These are phyloP conservation scores for Neofusicoccum sp. DNA, from an alignment of 2,329 filamentous ascomycete genomes.

Conservation along the genomic window DNA sequence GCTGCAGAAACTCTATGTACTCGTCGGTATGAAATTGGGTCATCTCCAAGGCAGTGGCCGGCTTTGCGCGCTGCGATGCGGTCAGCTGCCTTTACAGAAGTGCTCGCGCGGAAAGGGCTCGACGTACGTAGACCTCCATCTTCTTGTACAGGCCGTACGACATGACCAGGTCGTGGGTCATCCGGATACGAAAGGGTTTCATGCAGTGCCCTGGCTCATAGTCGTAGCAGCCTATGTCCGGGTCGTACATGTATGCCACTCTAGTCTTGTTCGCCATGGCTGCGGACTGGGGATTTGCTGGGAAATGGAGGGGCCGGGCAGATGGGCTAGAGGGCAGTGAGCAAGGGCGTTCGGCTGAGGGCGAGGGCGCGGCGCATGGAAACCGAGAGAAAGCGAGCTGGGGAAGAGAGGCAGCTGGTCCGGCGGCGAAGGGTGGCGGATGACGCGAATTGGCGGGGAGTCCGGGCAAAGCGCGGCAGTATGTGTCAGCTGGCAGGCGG, in stretches of 20 bases:
- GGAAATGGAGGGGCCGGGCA: neutral
- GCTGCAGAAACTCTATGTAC: conserved; percentile 60
- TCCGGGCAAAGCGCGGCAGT: conserved; percentile 7
- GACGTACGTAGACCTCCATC: conserved; percentile 91
- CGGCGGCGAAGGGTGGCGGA: neutral
- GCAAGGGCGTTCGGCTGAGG: neutral
- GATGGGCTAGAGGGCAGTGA: neutral
- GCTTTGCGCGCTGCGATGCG: conserved; percentile 39
- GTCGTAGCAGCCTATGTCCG: conserved; percentile 92
- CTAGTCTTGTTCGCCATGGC: conserved; percentile 17
- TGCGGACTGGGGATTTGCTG: neutral
- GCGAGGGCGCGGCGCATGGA: neutral
- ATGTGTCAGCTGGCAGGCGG: conserved; percentile 8
- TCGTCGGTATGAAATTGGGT: conserved; percentile 70
- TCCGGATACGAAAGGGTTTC: conserved; percentile 96
- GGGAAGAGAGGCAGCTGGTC: neutral
- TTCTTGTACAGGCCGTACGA: conserved; percentile 94
- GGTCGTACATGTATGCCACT: conserved; percentile 60
- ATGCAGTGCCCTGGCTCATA: conserved; percentile 97
- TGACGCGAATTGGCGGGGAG: neutral
- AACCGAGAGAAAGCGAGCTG: conserved; percentile 4
- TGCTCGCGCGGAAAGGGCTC: conserved; percentile 71
- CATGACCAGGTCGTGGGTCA: conserved; percentile 92
- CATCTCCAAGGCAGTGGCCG: conserved; percentile 66
- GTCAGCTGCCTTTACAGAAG: conserved; percentile 29